These are phyloP conservation scores for Thuidium tamariscinum DNA, from an alignment of 225 moss, liverwort and hornwort genomes.

Conservation along the genomic window DNA sequence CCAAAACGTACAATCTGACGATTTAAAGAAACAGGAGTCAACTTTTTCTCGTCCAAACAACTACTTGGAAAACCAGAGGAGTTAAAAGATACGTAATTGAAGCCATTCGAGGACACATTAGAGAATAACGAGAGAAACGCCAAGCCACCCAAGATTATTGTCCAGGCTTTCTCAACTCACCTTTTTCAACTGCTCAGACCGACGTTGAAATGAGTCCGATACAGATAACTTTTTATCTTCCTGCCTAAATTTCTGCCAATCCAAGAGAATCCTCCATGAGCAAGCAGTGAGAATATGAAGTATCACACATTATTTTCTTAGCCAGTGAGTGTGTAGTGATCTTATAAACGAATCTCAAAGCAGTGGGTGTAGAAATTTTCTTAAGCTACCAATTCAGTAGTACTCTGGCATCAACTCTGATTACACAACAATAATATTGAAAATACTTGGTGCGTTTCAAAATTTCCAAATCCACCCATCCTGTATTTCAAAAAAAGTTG, in stretches of 20 bases:
- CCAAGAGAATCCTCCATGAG: neutral
- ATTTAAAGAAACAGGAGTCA: neutral
- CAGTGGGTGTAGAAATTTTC: neutral
- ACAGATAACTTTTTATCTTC: constrained; percentile 93
- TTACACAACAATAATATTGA: neutral
- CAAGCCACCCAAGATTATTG: neutral
- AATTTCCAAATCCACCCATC: neutral
- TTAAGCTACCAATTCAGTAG: neutral
- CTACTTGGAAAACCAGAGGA: neutral
- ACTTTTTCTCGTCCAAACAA: neutral
- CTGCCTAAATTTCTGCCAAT: constrained; percentile 89
- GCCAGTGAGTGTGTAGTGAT: neutral
- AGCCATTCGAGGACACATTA: neutral
- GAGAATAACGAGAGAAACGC: neutral
- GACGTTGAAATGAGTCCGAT: constrained; percentile 86
- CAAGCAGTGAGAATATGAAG: neutral
- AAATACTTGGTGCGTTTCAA: neutral
- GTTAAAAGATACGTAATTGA: neutral
- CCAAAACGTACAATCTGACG: neutral
- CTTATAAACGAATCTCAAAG: neutral
- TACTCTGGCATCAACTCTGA: neutral
- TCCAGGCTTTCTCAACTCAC: constrained; percentile 18
- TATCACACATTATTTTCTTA: neutral
- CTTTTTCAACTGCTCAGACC: constrained; percentile 84
- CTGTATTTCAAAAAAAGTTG: neutral